Evolutionary conservation across 768 basidiomycete genomes (phyloP).

Genomic region (Russula abietina): DNA sequence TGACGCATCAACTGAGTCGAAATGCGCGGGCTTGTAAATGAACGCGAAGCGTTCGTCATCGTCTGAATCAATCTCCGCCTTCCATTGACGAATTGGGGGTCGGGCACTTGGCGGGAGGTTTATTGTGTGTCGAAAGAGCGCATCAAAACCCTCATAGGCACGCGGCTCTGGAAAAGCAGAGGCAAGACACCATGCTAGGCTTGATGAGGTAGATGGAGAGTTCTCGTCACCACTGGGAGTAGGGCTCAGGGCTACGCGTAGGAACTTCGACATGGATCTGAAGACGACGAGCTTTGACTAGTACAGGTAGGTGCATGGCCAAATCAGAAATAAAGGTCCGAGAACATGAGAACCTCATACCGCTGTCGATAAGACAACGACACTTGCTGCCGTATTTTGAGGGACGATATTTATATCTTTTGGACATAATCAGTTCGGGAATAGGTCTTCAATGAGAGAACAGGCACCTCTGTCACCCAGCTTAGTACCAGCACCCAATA

Average conservation of each 20-base stretch:
- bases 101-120: slow-evolving; percentile 1
- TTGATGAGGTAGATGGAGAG: slow-evolving; percentile 20
- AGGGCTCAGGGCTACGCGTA: slow-evolving; percentile 41
- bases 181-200: slow-evolving; percentile 59
- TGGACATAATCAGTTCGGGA: slow-evolving; percentile 3
- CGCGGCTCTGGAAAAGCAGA: slow-evolving; percentile 49
- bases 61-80: slow-evolving; percentile 34
- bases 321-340: not conserved
- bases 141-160: slow-evolving; percentile 51
- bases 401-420: slow-evolving; percentile 32
- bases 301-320: slow-evolving; percentile 15
- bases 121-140: slow-evolving; percentile 34
- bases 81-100: slow-evolving; percentile 30
- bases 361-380: slow-evolving; percentile 55
- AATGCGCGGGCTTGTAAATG: not conserved
- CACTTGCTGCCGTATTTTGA: slow-evolving; percentile 58
- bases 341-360: slow-evolving; percentile 37
- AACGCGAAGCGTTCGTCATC: slow-evolving; percentile 33
- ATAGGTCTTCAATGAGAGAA: not conserved
- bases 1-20: slow-evolving; percentile 14
- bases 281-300: slow-evolving; percentile 79
- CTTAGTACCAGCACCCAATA: slow-evolving; percentile 62
- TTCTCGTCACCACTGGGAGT: slow-evolving; percentile 9
- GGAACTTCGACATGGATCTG: slow-evolving; percentile 63
- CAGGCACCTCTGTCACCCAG: slow-evolving; percentile 49